These are phyloP conservation scores for Phlebiopsis gigantea DNA, from an alignment of 768 basidiomycete genomes.

Conservation along the genomic window DNA sequence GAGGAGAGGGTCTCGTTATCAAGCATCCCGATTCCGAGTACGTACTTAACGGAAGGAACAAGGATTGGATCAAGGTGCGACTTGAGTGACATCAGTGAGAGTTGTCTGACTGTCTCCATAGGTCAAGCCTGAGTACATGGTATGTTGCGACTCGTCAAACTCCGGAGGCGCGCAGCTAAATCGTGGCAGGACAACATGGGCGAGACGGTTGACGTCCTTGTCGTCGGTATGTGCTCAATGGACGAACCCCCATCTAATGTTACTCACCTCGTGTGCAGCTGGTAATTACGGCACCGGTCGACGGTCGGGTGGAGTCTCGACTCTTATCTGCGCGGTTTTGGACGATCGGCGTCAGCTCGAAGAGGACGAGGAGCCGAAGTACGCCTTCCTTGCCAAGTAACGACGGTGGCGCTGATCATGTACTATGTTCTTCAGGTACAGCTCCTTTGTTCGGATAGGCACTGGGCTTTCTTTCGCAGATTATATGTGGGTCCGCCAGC, in stretches of 20 bases:
- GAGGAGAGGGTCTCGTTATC: constrained; percentile 91
- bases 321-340: constrained; percentile 84
- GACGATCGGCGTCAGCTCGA: constrained; percentile 57
- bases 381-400: constrained; percentile 12
- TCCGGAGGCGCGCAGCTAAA: neutral
- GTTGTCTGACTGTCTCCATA: constrained; percentile 24
- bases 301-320: constrained; percentile 85
- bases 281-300: constrained; percentile 87
- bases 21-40: constrained; percentile 83
- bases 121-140: constrained; percentile 89
- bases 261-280: constrained; percentile 34
- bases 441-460: constrained; percentile 85
- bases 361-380: constrained; percentile 66
- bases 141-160: constrained; percentile 24
- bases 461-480: constrained; percentile 83
- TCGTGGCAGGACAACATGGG: constrained; percentile 74
- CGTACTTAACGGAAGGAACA: constrained; percentile 78
- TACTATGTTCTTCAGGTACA: constrained; percentile 49
- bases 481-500: constrained; percentile 77
- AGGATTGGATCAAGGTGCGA: constrained; percentile 87
- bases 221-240: constrained; percentile 59
- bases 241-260: neutral
- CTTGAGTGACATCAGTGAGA: neutral
- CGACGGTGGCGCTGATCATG: neutral
- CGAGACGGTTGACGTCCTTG: constrained; percentile 88